Conservation (phyloP, 345 rosid species). For the Heritiera littoralis region DNA sequence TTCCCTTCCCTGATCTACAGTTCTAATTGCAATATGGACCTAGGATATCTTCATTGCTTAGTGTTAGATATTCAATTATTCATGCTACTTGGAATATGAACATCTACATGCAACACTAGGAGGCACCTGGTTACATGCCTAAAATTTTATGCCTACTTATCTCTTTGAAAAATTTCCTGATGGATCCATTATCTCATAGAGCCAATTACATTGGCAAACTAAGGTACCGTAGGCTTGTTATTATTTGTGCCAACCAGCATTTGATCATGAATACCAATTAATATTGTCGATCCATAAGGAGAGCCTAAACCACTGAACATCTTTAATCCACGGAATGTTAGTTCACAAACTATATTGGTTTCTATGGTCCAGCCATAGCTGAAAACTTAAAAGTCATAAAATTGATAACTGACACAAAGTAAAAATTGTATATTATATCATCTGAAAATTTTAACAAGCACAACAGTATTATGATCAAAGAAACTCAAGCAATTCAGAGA, state of each 20-base stretch:
- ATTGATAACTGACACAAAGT: not conserved
- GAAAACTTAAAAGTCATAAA: not conserved
- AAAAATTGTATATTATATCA: not conserved
- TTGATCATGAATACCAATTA: not conserved
- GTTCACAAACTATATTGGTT: slow-evolving; percentile 4
- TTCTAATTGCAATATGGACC: not conserved
- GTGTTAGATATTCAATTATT: slow-evolving; percentile 1
- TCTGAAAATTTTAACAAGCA: not conserved
- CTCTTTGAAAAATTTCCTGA: not conserved
- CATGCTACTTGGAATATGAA: not conserved
- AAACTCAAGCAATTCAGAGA: not conserved
- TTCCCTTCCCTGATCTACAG: not conserved
- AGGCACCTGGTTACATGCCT: slow-evolving; percentile 12
- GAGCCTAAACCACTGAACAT: not conserved
- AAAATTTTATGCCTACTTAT: slow-evolving; percentile 7
- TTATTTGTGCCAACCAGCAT: not conserved
- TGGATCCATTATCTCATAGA: not conserved
- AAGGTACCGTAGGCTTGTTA: not conserved
- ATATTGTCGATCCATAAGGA: not conserved
- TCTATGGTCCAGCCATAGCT: not conserved
- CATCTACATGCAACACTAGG: not conserved
- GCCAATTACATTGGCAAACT: slow-evolving; percentile 1
- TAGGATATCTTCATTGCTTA: slow-evolving; percentile 4
- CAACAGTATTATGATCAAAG: not conserved
- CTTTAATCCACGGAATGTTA: not conserved